A percentile compares a stretch with the other conserved stretches of the same genome.
phyloP scores from a whole-genome alignment of 768 basidiomycete genomes.

The Botryobasidium botryosum region DNA sequence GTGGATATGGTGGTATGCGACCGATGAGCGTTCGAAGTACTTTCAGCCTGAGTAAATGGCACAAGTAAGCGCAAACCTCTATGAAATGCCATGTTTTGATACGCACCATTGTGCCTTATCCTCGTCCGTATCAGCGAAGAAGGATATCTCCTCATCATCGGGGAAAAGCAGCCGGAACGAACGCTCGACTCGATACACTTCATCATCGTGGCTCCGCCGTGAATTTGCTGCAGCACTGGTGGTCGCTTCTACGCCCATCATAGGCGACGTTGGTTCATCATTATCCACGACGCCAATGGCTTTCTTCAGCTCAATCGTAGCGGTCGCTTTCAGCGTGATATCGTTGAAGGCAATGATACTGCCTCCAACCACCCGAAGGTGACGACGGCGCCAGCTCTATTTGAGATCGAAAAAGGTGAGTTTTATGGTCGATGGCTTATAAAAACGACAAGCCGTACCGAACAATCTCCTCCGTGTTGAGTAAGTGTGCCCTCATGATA shows the following conservation, averaged over 20 bases:
- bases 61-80: not conserved
- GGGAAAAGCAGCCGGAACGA: conserved; percentile 77
- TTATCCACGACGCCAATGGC: conserved; percentile 64
- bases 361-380: conserved; percentile 68
- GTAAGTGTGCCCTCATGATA: conserved; percentile 89
- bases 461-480: conserved; percentile 85
- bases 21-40: conserved; percentile 72
- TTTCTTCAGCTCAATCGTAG: conserved; percentile 82
- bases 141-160: conserved; percentile 60
- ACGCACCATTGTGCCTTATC: conserved; percentile 76
- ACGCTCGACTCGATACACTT: conserved; percentile 52
- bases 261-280: conserved; percentile 26
- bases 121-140: conserved; percentile 81
- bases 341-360: conserved; percentile 84
- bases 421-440: not conserved
- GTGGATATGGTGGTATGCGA: conserved; percentile 76
- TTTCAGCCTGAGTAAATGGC: conserved; percentile 43
- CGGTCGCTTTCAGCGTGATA: conserved; percentile 75
- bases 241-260: not conserved
- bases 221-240: conserved; percentile 21
- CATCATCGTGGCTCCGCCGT: conserved; percentile 33
- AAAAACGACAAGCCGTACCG: conserved; percentile 32
- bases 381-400: conserved; percentile 70
- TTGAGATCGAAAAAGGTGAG: conserved; percentile 8
- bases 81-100: not conserved